phyloP scores from a whole-genome alignment of 441 rosid genomes.

The Populus hybrid region DNA sequence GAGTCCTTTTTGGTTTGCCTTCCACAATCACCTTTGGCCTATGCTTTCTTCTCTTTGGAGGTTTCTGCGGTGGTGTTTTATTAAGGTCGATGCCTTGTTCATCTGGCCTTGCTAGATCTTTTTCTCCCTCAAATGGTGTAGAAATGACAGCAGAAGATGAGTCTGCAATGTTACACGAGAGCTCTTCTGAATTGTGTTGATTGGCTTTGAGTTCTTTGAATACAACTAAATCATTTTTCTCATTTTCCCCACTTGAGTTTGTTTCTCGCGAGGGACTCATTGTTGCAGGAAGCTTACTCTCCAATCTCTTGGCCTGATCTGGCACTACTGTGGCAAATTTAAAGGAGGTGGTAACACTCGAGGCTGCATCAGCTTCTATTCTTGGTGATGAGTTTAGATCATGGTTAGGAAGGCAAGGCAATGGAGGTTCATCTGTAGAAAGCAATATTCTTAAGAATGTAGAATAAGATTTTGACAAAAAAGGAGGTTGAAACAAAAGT shows the following conservation, averaged over 20 bases:
- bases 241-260: conserved; percentile 23
- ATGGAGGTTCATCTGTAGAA: conserved; percentile 52
- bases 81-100: conserved; percentile 58
- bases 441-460: not conserved
- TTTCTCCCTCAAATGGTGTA: conserved; percentile 30
- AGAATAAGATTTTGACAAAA: not conserved
- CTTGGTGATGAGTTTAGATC: conserved; percentile 47
- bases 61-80: conserved; percentile 70
- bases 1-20: conserved; percentile 58
- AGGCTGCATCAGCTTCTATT: conserved; percentile 37
- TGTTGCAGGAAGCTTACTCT: conserved; percentile 17
- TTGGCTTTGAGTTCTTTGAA: conserved; percentile 22
- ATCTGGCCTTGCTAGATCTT: conserved; percentile 27
- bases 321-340: conserved; percentile 38
- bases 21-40: conserved; percentile 80
- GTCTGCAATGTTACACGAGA: conserved; percentile 41
- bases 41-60: conserved; percentile 67
- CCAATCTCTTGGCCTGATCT: conserved; percentile 27
- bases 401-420: conserved; percentile 33
- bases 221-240: conserved; percentile 25
- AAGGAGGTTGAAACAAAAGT: not conserved
- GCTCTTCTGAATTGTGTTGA: conserved; percentile 23
- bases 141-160: conserved; percentile 41
- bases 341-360: conserved; percentile 27
- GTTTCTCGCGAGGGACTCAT: conserved; percentile 10